Evolutionary conservation across 331 rosid genomes (phyloP).

Genomic region (Rosa hybrid): DNA sequence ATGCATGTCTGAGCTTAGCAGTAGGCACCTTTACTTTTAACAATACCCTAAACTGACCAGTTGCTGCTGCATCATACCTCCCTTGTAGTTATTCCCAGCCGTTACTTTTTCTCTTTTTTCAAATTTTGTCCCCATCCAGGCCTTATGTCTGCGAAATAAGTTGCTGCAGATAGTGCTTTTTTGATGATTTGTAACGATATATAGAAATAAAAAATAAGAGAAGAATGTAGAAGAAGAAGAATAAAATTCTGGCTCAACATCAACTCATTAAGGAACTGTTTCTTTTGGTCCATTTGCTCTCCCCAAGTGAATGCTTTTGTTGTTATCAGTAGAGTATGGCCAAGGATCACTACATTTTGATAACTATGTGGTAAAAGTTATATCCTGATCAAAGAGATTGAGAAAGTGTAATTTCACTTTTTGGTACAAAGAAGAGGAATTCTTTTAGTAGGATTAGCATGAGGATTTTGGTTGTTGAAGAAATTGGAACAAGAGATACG

Average conservation of each 20-base stretch:
- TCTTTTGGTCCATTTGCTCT: neutral
- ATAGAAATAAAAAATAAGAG: neutral
- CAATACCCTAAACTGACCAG: slow-evolving; percentile 10
- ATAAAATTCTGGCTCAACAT: neutral
- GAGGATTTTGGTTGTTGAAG: neutral
- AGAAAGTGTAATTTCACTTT: neutral
- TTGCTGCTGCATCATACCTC: neutral
- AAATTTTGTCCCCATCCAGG: slow-evolving; percentile 17
- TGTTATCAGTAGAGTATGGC: neutral
- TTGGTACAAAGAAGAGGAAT: neutral
- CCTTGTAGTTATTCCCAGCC: neutral
- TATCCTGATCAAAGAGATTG: neutral
- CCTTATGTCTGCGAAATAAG: neutral
- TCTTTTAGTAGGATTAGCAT: no score
- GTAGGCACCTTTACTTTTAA: slow-evolving; percentile 38
- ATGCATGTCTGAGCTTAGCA: slow-evolving; percentile 68
- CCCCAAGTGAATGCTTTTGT: neutral
- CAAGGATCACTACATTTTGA: neutral
- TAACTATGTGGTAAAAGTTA: neutral
- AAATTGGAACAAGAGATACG: neutral
- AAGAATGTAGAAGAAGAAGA: neutral
- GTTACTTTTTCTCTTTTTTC: neutral
- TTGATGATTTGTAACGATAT: neutral
- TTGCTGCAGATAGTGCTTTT: neutral
- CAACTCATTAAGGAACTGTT: neutral